A percentile compares a stretch with the other conserved stretches of the same genome.
These are phyloP conservation scores for Marvania coccoides DNA, from an alignment of 139 green algal species.

Conservation along the genomic window DNA sequence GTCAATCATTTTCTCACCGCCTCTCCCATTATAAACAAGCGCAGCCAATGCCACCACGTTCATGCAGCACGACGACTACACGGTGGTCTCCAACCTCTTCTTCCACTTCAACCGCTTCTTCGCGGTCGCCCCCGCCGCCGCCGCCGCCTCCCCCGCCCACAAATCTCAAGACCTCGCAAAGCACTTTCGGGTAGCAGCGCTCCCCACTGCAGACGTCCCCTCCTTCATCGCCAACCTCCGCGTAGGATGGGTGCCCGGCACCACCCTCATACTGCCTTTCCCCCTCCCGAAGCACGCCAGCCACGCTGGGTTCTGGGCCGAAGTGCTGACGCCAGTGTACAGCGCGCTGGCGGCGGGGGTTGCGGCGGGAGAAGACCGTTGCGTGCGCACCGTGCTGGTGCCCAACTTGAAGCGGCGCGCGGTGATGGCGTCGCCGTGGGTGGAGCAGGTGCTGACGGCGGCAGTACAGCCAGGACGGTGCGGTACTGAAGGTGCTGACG, in stretches of 20 bases:
- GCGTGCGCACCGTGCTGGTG: slow-evolving; percentile 12
- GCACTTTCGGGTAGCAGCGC: neutral
- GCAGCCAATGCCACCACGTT: neutral
- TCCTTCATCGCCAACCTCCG: slow-evolving; percentile 4
- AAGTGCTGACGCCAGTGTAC: slow-evolving; percentile 56
- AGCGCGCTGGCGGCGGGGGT: slow-evolving; percentile 23
- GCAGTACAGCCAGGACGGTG: slow-evolving; percentile 9
- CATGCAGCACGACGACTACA: neutral
- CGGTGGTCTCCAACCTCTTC: neutral
- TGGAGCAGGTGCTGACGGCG: slow-evolving; percentile 46
- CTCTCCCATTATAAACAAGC: neutral
- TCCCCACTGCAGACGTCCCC: neutral
- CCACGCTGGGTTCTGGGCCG: slow-evolving; percentile 72
- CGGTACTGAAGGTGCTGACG: neutral
- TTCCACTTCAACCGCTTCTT: neutral
- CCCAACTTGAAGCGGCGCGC: slow-evolving; percentile 19
- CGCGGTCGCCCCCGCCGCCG: neutral
- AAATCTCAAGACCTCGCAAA: neutral
- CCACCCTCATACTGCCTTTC: slow-evolving; percentile 61
- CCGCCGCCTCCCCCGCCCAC: neutral
- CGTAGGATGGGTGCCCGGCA: slow-evolving; percentile 38
- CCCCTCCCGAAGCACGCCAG: slow-evolving; percentile 55
- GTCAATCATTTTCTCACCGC: no score
- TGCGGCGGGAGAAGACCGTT: neutral
- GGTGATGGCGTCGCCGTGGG: slow-evolving; percentile 34